Percentiles rank a stretch among this genome's conserved stretches.
These are phyloP conservation scores for Poa annua DNA, from an alignment of 176 grass and related monocot genomes.

Conservation along the genomic window DNA sequence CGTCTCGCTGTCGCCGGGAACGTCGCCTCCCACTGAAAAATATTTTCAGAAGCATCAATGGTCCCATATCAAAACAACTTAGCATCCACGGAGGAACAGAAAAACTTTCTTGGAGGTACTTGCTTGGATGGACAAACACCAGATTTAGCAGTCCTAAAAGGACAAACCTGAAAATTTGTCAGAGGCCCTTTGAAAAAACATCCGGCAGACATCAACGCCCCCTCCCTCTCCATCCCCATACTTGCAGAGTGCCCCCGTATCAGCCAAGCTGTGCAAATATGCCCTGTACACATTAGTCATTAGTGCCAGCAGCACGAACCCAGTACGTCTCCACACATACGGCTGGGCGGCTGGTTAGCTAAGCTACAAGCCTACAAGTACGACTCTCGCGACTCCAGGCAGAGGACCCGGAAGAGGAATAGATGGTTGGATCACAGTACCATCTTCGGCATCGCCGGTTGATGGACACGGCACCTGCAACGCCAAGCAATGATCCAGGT, in stretches of 20 bases:
- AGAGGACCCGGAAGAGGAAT: not conserved
- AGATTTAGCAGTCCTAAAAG: not conserved
- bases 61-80: not conserved
- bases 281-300: conserved; percentile 20
- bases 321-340: not conserved
- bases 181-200: conserved; percentile 17
- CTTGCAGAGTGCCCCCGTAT: not conserved
- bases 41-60: too few species aligned
- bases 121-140: not conserved
- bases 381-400: conserved; percentile 31
- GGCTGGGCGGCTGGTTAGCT: not conserved
- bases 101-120: not conserved
- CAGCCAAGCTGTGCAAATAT: conserved; percentile 34
- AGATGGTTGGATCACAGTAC: conserved; percentile 20
- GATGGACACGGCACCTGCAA: conserved; percentile 34
- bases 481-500: conserved; percentile 19
- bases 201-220: not conserved
- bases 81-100: not conserved
- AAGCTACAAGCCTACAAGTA: conserved; percentile 16
- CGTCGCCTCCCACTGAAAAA: too few species aligned
- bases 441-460: conserved; percentile 47
- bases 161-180: conserved; percentile 40
- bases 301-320: conserved; percentile 30
- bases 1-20: too few species aligned
- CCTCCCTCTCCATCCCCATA: conserved; percentile 35